Conservation (phyloP, 177 flowering plant genomes). For the Vitis hybrid region DNA sequence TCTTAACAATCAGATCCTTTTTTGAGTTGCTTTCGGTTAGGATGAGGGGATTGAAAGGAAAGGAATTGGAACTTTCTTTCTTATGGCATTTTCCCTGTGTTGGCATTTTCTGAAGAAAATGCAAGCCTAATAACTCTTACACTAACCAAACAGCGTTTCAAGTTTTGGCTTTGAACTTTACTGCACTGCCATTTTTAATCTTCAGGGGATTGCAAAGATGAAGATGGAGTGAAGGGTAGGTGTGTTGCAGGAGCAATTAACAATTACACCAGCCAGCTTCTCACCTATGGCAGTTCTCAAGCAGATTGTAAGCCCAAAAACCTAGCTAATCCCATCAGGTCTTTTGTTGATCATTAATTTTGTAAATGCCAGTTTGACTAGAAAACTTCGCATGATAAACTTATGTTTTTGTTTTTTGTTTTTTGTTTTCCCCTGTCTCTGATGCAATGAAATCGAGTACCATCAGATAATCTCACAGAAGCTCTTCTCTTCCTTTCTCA, state of each 20-base stretch:
- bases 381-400: too few species aligned
- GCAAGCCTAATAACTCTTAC: too few species aligned
- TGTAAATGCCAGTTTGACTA: neutral
- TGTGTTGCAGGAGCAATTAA: constrained; percentile 84
- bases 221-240: constrained; percentile 51
- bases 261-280: constrained; percentile 81
- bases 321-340: neutral
- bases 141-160: too few species aligned
- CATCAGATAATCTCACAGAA: constrained; percentile 80
- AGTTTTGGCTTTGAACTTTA: too few species aligned
- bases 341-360: neutral
- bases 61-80: too few species aligned
- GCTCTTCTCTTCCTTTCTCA: constrained; percentile 88
- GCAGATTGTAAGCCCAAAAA: constrained; percentile 38
- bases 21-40: too few species aligned
- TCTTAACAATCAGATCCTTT: too few species aligned
- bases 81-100: too few species aligned
- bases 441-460: neutral
- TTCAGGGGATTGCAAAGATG: constrained; percentile 90
- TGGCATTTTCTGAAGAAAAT: too few species aligned
- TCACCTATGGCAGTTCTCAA: constrained; percentile 37
- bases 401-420: neutral
- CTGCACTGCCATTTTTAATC: neutral
- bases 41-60: too few species aligned
- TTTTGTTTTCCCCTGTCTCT: neutral